Conservation (phyloP, 495 filamentous ascomycete genomes). For the Sphaerosporella brunnea region DNA sequence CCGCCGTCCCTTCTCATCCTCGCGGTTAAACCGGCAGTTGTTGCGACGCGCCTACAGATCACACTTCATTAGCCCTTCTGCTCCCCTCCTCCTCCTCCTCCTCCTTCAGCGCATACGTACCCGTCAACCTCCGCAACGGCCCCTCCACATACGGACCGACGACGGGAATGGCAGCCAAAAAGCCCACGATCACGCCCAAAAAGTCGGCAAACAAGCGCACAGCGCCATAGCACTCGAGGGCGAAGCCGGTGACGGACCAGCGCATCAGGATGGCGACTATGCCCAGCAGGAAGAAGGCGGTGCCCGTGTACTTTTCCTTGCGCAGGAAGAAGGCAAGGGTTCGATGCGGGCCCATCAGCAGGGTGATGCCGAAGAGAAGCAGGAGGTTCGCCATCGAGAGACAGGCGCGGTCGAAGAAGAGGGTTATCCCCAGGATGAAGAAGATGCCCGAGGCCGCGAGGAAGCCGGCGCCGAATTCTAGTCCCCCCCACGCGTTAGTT, state of each 20-base stretch:
- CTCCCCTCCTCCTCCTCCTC: not conserved
- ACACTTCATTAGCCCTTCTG: not conserved
- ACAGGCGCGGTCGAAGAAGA: conserved; percentile 85
- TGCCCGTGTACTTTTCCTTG: conserved; percentile 79
- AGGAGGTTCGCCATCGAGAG: conserved; percentile 38
- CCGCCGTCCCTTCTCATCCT: no score
- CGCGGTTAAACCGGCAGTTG: conserved; percentile 24
- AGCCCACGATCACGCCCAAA: conserved; percentile 74
- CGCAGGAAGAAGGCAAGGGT: conserved; percentile 86
- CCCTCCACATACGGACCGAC: conserved; percentile 30
- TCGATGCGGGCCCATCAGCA: conserved; percentile 86
- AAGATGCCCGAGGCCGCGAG: conserved; percentile 76
- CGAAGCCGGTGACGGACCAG: conserved; percentile 78
- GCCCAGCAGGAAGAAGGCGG: conserved; percentile 70
- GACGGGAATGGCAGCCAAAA: conserved; percentile 68
- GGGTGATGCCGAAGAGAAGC: conserved; percentile 85
- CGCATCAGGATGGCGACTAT: conserved; percentile 68
- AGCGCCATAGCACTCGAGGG: conserved; percentile 82
- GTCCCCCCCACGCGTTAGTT: conserved; percentile 25
- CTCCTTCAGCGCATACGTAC: conserved; percentile 18
- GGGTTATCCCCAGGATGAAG: conserved; percentile 73
- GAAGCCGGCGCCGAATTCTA: conserved; percentile 91
- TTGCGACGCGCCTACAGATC: conserved; percentile 13
- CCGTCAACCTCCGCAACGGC: conserved; percentile 24
- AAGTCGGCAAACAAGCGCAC: conserved; percentile 91